Conservation (phyloP, 2,329 filamentous ascomycete genomes). For the Colletotrichum echinochloae region DNA sequence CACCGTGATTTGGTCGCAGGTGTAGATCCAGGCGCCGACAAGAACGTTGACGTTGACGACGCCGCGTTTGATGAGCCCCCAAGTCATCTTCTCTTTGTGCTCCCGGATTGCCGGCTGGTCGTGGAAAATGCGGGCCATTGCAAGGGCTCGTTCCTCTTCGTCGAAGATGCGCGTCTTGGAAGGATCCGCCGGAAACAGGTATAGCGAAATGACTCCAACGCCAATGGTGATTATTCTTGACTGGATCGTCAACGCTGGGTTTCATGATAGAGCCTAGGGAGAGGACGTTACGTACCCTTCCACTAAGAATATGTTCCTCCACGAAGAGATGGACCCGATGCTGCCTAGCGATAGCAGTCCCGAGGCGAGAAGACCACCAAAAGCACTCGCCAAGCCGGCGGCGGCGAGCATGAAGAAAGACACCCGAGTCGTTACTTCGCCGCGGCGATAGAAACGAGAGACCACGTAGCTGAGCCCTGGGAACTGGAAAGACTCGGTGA, state of each 20-base stretch:
- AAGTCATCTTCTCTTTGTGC: slow-evolving; percentile 43
- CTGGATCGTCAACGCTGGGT: not conserved
- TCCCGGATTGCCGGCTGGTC: slow-evolving; percentile 46
- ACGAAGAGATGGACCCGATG: slow-evolving; percentile 50
- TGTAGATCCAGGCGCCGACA: slow-evolving; percentile 45
- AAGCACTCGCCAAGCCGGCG: slow-evolving; percentile 74
- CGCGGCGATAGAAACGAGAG: slow-evolving; percentile 72
- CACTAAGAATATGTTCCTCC: slow-evolving; percentile 70
- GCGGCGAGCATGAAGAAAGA: slow-evolving; percentile 73
- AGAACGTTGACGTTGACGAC: slow-evolving; percentile 45
- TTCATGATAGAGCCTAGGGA: not conserved
- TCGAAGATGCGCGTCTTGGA: slow-evolving; percentile 53
- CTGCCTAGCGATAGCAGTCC: slow-evolving; percentile 42
- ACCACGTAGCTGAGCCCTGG: slow-evolving; percentile 77
- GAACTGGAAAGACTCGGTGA: slow-evolving; percentile 74
- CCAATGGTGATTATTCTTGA: slow-evolving; percentile 65
- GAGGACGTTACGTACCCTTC: slow-evolving; percentile 31
- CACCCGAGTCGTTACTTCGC: slow-evolving; percentile 69
- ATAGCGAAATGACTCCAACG: slow-evolving; percentile 62
- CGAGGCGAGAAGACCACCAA: slow-evolving; percentile 73
- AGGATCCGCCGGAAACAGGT: slow-evolving; percentile 42
- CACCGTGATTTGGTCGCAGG: slow-evolving; percentile 62
- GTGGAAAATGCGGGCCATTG: slow-evolving; percentile 73
- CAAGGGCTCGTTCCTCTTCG: slow-evolving; percentile 71
- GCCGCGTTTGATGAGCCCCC: slow-evolving; percentile 41